Percentiles rank a stretch among this genome's conserved stretches.
phyloP scores from a whole-genome alignment of 2,329 filamentous ascomycete species.

The Hymenoscyphus fructigenus region DNA sequence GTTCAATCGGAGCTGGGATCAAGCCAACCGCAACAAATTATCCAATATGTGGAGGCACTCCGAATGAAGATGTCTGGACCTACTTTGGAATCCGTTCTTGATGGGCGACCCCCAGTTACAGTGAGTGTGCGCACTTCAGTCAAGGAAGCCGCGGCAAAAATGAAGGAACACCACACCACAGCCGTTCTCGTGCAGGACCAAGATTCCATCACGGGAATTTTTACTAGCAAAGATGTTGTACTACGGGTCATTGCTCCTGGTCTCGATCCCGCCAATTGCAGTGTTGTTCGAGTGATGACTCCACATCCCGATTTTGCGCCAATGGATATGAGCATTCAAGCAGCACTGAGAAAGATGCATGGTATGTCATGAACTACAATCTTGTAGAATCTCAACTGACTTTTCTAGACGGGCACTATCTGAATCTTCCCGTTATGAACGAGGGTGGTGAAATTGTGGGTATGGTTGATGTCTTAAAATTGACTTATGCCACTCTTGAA shows the following conservation, averaged over 20 bases:
- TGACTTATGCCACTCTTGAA: constrained; percentile 96
- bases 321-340: constrained; percentile 98
- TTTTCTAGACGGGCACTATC: constrained; percentile 83
- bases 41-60: constrained; percentile 96
- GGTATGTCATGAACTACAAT: constrained; percentile 55
- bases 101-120: constrained; percentile 86
- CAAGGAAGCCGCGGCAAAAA: constrained; percentile 89
- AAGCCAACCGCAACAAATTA: constrained; percentile 96
- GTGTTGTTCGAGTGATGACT: constrained; percentile 98
- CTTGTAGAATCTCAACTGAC: constrained; percentile 23
- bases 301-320: constrained; percentile 98
- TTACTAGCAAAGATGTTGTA: constrained; percentile 98
- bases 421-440: constrained; percentile 98
- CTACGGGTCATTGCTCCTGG: constrained; percentile 96
- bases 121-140: constrained; percentile 96
- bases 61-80: constrained; percentile 97
- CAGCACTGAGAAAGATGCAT: constrained; percentile 98
- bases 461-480: constrained; percentile 98
- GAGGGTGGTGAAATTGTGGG: constrained; percentile 95
- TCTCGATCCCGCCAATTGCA: constrained; percentile 90
- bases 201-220: constrained; percentile 96
- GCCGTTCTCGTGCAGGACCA: constrained; percentile 95
- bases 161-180: constrained; percentile 99
- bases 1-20: constrained; percentile 96
- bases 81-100: constrained; percentile 90